Percentiles rank a stretch among this genome's conserved stretches.
Conservation (phyloP, 441 rosid species). For the Viola pubescens region DNA sequence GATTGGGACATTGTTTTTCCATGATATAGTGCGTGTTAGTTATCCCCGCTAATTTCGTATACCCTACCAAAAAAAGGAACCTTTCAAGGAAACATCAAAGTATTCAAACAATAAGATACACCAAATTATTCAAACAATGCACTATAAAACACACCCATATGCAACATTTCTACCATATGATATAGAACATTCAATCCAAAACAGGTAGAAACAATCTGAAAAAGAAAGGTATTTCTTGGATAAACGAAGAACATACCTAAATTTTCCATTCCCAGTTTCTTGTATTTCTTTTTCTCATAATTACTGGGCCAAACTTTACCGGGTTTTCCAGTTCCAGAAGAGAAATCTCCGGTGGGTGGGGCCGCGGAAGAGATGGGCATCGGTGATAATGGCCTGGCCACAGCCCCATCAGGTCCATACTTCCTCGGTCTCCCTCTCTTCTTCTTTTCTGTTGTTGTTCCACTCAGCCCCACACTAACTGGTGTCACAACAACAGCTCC, state of each 20-base stretch:
- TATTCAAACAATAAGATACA: background rate
- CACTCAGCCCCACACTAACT: constrained; percentile 30
- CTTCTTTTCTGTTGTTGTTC: constrained; percentile 48
- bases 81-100: constrained; percentile 6
- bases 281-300: constrained; percentile 44
- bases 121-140: background rate
- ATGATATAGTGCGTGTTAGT: too few species aligned
- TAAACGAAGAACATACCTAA: constrained; percentile 32
- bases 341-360: constrained; percentile 47
- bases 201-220: background rate
- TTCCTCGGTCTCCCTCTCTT: constrained; percentile 94
- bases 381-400: constrained; percentile 50
- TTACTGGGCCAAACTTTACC: constrained; percentile 48
- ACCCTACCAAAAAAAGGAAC: background rate
- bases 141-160: background rate
- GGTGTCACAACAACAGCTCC: constrained; percentile 26
- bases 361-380: constrained; percentile 62
- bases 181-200: too few species aligned
- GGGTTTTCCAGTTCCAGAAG: constrained; percentile 48
- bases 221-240: background rate
- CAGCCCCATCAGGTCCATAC: constrained; percentile 68
- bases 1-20: too few species aligned
- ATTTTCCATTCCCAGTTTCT: constrained; percentile 44
- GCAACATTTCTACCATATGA: too few species aligned
- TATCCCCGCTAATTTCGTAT: background rate